Base-by-base conservation (phyloP, 2,329 filamentous ascomycete genomes). In the Phialocephala sp. region DNA sequence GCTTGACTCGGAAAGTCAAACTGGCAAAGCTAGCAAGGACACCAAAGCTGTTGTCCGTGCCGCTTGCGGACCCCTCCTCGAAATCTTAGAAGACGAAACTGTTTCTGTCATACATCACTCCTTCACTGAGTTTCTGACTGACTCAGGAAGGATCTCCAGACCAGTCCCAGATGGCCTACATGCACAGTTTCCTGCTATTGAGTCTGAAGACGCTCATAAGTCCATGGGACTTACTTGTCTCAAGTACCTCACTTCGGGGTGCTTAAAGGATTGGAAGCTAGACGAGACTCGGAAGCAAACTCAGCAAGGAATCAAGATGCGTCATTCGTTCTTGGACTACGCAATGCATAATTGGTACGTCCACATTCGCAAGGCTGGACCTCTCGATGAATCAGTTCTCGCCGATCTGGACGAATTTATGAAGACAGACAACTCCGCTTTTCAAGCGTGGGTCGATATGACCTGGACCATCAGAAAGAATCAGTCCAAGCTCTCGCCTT, bases 81-180 rank as follows among this genome's bases (percentile, higher is more conserved):
- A 83, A 65, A 72, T 82, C 22, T 71, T 80, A 2, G 78, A 80
- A 20, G 80, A 83, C 58, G 81, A 81, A 60, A 80, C 78, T 0
- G 65, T 83, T 11, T 76, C 77, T 20, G 76, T 83, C 6, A 78
- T 83, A 8, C 81, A 84, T 66, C 81, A 83, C 60, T 83, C 81
- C 0, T 79, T 84, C 47, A 83, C 81, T 2, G 81, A 84, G 61
- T 84, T 80, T 64, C 68, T 83, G 12, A 74, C 76, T 1, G 78
- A 77, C 8, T 20, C 8, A 12, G 36, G 45, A 36, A 56, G 62
- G 20, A 58, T 3, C 8, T 52, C 43, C 1, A 59, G 43, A 36
- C 36, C 45, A 22, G n/a, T 35, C 3, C 11, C n/a, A 8, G 32
- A 55, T 32, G 24, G 22, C 15, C 36, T 14, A 14, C 57, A 60